phyloP scores from a whole-genome alignment of 257 asterid genomes.

The Penstemon eatonii region DNA sequence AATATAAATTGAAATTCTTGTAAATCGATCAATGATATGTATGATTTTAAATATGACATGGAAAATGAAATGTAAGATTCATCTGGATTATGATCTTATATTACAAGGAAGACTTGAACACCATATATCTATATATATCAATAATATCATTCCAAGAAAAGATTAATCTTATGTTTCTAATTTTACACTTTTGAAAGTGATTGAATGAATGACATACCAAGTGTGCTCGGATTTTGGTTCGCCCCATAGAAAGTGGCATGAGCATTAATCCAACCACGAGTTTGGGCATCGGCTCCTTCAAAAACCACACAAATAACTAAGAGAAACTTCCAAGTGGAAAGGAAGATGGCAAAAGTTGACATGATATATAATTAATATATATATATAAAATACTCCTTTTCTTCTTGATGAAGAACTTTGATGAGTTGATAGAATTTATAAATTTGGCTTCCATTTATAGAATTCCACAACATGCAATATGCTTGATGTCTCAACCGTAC shows the following conservation, averaged over 20 bases:
- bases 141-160: too few species aligned
- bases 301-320: slow-evolving; percentile 32
- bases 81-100: too few species aligned
- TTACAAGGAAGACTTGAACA: too few species aligned
- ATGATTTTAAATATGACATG: too few species aligned
- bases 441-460: slow-evolving; percentile 36
- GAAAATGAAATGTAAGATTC: too few species aligned
- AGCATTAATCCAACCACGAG: slow-evolving; percentile 47
- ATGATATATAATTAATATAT: not conserved
- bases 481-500: not conserved
- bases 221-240: slow-evolving; percentile 61
- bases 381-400: not conserved
- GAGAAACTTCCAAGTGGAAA: slow-evolving; percentile 20
- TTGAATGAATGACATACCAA: slow-evolving; percentile 38
- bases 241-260: slow-evolving; percentile 68
- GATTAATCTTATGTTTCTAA: too few species aligned
- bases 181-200: too few species aligned
- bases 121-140: too few species aligned
- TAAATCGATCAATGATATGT: too few species aligned
- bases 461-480: slow-evolving; percentile 31
- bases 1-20: too few species aligned
- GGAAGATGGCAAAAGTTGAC: slow-evolving; percentile 1
- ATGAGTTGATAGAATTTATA: not conserved
- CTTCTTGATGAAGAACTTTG: not conserved
- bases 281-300: slow-evolving; percentile 35